Evolutionary conservation across 306 rosid genomes (phyloP).

Genomic region (Echinosophora koreensis): DNA sequence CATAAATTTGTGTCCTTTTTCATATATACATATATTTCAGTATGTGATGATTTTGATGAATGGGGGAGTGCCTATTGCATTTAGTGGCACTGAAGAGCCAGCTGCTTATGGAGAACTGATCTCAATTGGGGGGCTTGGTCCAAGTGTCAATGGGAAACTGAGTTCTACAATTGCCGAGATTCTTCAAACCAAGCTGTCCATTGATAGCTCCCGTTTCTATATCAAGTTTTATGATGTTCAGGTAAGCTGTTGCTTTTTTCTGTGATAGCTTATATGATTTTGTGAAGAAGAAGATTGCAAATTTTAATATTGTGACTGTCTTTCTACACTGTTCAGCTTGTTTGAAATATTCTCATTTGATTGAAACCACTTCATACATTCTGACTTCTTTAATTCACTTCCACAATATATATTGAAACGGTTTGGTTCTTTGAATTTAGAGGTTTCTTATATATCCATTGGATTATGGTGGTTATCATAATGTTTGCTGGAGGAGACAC

Average conservation of each 20-base stretch:
- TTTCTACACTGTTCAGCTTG: neutral
- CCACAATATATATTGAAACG: conserved; percentile 22
- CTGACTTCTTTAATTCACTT: conserved; percentile 9
- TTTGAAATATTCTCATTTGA: neutral
- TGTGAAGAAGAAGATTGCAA: conserved; percentile 13
- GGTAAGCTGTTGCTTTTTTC: conserved; percentile 55
- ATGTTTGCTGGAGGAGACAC: conserved; percentile 11
- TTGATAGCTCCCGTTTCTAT: conserved; percentile 89
- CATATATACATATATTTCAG: conserved; percentile 53
- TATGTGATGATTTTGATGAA: conserved; percentile 94
- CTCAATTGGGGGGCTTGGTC: conserved; percentile 91
- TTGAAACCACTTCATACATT: conserved; percentile 18
- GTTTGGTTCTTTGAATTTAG: conserved; percentile 1
- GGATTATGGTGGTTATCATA: conserved; percentile 1
- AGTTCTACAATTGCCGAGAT: conserved; percentile 94
- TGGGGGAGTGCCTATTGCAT: conserved; percentile 84
- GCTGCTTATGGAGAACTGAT: conserved; percentile 93
- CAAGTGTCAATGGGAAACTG: conserved; percentile 77
- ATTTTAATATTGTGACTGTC: neutral
- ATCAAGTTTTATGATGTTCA: conserved; percentile 82
- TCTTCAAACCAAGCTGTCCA: conserved; percentile 82
- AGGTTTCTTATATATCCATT: conserved; percentile 5
- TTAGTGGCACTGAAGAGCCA: conserved; percentile 90
- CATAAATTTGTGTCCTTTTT: conserved; percentile 9
- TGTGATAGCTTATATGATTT: conserved; percentile 5